These are phyloP conservation scores for Tolypocladium ovalisporum DNA, from an alignment of 2,329 filamentous ascomycete species.

Conservation along the genomic window DNA sequence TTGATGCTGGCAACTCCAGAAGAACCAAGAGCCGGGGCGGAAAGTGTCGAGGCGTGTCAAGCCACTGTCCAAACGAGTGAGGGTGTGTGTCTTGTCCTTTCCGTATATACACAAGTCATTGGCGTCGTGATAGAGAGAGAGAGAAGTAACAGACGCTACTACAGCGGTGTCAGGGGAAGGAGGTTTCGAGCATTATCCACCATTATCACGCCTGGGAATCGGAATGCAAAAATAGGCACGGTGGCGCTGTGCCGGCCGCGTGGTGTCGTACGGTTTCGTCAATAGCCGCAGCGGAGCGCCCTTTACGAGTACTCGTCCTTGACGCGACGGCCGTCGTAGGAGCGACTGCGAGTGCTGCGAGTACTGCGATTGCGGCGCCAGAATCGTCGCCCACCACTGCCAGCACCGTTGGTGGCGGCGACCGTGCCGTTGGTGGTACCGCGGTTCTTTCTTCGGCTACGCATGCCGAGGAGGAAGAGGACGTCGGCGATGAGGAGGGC, in stretches of 20 bases:
- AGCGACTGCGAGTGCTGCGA: constrained; percentile 26
- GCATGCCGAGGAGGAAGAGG: constrained; percentile 55
- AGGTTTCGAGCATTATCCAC: background rate
- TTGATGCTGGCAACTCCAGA: background rate
- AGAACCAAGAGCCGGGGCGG: background rate
- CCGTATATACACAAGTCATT: background rate
- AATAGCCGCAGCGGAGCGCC: background rate
- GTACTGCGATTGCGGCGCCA: constrained; percentile 19
- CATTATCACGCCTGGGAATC: background rate
- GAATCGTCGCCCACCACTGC: constrained; percentile 16
- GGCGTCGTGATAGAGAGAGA: background rate
- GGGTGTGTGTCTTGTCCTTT: background rate
- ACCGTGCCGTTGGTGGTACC: constrained; percentile 12
- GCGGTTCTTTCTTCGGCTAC: constrained; percentile 33
- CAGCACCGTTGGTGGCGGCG: constrained; percentile 1
- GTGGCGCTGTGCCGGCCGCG: background rate
- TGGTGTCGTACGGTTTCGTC: background rate
- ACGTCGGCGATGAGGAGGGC: constrained; percentile 55
- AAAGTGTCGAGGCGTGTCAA: background rate
- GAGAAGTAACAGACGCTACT: background rate
- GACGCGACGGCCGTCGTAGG: constrained; percentile 42
- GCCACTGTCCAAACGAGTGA: background rate
- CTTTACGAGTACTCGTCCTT: constrained; percentile 58
- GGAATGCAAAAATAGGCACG: background rate
- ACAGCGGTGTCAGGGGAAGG: background rate